Evolutionary conservation across 805 yeast genomes (phyloP), one percentile per base, ranked within the genome.

Genomic region (Metschnikowia gelsemii): DNA sequence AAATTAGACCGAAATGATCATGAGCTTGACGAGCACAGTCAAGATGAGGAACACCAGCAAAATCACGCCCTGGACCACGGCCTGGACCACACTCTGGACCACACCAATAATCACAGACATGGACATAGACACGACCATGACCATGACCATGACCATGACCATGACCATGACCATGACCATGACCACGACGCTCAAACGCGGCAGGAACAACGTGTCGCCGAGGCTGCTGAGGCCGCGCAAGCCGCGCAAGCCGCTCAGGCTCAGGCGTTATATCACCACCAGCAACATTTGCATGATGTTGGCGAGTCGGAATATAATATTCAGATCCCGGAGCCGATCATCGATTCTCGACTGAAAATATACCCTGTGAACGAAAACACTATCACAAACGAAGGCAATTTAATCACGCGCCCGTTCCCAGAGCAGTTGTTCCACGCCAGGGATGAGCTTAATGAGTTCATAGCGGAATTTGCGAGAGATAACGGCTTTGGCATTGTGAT

Each of bases 401-500:
- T 76, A 49, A 71, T 75, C 52, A 76, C 82, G 5, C 70, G 79
- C 26, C 75, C 78, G 45, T 73, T 72, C 48, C 77, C 77, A 13
- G 78, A 74, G 48, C 79, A 75, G 51, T 70, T 66, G 17, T 77
- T 77, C 53, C 74, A 70, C 41, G 64, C 66, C 32, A 68, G 79
- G 20, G 72, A 71, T 19, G 77, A 72, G 35, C 63, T 77, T 49
- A 75, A 75, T 47, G 78, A 75, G 40, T 77, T 75, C 49, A 76
- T 77, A 37, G 69, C 69, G 38, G 80, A 76, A 44, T 77, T 76
- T 62, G 80, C 80, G 16, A 63, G 77, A 34, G 78, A 73, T 51
- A 75, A 77, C 52, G 80, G 78, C 36, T 76, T 77, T 60, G 80
- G 80, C 4, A 77, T 76, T 34, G 81, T 78, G 16, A 76, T 77